Evolutionary conservation across 129 eudicot species (phyloP), one percentile per base, ranked within the genome.

Genomic region (Helichrysum umbraculigerum): DNA sequence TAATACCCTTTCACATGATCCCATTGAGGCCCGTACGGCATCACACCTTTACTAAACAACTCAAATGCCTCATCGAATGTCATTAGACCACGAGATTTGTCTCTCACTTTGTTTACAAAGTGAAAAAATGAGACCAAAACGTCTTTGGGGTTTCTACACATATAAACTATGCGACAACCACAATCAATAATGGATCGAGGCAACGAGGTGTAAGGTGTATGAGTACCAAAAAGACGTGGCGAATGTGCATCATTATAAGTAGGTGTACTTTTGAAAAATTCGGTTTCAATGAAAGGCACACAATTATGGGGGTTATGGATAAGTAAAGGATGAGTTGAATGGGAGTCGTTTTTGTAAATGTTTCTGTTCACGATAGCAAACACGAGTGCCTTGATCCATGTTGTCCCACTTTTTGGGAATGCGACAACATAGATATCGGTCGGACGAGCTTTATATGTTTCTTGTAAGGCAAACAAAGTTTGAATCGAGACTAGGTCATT

Each of bases 321-420:
- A n/a, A 47, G 80, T 15, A 78, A 29, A 61, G 86, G 76, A 35
- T 75, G 79, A 28, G 64, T 29, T 75, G 71, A 28, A 74, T n/a
- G 44, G n/a, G 47, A 5, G 37, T 66, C 21, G 37, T 41, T 15
- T 47, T 63, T 63, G 16, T 68, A 65, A 2, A 4, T 7, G 52
- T 50, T 64, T 63, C 82, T 56, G 54, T 71, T 79, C 47, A 76
- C 75, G 3, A 79, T 79, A 19, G 87, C 79, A 29, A 76, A 76
- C 33, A 52, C 68, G 3, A 76, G 68, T 0, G 87, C 81, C 66
- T 84, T 84, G 25, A 84, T 50, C 87, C 85, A 80, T 14, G 87
- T 84, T 11, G 84, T 80, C 1, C 87, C 87, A 14, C 76, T 37
- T 67, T 80, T 76, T 20, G 76, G 87, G 25, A 63, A 6, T 37